Conservation (phyloP, 2,329 filamentous ascomycete genomes). For the Salinomyces thailandicus region DNA sequence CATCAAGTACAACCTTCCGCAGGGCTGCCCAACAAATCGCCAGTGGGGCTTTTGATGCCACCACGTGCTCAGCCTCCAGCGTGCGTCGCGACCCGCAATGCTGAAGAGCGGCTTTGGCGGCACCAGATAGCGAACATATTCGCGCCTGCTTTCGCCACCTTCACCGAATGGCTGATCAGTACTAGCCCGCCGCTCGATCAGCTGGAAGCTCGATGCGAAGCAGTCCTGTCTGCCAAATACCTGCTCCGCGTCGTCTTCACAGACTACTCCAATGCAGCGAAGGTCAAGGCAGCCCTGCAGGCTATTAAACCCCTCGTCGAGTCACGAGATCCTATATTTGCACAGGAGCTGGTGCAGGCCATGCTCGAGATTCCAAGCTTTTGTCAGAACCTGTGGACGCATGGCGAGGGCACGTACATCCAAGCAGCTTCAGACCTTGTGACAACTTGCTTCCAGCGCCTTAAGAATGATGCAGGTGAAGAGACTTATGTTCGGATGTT, state of each 20-base stretch:
- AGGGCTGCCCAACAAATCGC: neutral
- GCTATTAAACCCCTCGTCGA: neutral
- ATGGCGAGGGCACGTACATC: neutral
- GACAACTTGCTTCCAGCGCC: neutral
- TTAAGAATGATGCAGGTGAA: neutral
- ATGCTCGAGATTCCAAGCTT: neutral
- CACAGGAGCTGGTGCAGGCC: neutral
- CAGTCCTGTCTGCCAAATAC: neutral
- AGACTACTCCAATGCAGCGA: neutral
- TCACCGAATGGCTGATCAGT: conserved; percentile 13
- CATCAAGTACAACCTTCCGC: neutral
- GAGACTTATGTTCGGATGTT: neutral
- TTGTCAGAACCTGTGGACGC: neutral
- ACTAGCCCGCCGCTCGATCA: neutral
- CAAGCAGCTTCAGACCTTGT: neutral
- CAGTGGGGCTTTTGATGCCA: neutral
- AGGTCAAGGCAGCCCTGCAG: neutral
- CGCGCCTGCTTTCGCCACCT: conserved; percentile 12
- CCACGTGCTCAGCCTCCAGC: conserved; percentile 9
- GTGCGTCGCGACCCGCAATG: conserved; percentile 3
- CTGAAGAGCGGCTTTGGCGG: conserved; percentile 9
- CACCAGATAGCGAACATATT: conserved; percentile 16
- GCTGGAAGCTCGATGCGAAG: neutral
- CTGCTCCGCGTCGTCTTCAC: neutral
- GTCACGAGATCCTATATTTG: neutral